phyloP scores from a whole-genome alignment of 2,329 filamentous ascomycete genomes.

The Verticillium nonalfalfae region DNA sequence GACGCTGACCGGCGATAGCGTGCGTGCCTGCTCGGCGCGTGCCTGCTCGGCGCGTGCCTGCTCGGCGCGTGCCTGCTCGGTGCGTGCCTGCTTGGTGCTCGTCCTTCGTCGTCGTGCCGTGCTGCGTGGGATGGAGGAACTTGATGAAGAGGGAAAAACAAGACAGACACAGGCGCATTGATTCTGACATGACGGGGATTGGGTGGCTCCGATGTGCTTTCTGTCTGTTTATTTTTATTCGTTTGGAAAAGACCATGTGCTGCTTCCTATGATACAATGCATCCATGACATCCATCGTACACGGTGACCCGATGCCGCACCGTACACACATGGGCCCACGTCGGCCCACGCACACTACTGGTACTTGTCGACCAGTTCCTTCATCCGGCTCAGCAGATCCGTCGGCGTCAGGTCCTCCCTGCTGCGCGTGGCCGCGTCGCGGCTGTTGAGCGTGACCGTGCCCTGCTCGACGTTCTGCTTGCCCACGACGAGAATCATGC shows the following conservation, averaged over 20 bases:
- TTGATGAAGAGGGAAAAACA: not conserved
- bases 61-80: not conserved
- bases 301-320: too few species aligned
- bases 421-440: conserved; percentile 20
- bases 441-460: conserved; percentile 45
- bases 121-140: not conserved
- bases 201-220: too few species aligned
- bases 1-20: conserved; percentile 36
- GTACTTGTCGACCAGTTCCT: conserved; percentile 38
- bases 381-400: conserved; percentile 38
- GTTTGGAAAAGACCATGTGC: not conserved
- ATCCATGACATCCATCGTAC: not conserved
- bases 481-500: conserved; percentile 68
- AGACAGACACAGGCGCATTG: too few species aligned
- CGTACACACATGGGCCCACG: too few species aligned
- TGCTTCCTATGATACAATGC: not conserved
- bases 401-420: conserved; percentile 35
- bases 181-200: too few species aligned
- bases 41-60: not conserved
- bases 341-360: conserved; percentile 25
- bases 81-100: too few species aligned
- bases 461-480: conserved; percentile 53
- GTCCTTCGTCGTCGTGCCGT: too few species aligned
- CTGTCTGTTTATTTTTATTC: too few species aligned
- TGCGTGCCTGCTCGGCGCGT: not conserved